Evolutionary conservation across 2,329 filamentous ascomycete species (phyloP), one percentile per base, ranked within the genome.

Genomic region (Curvularia sp.): DNA sequence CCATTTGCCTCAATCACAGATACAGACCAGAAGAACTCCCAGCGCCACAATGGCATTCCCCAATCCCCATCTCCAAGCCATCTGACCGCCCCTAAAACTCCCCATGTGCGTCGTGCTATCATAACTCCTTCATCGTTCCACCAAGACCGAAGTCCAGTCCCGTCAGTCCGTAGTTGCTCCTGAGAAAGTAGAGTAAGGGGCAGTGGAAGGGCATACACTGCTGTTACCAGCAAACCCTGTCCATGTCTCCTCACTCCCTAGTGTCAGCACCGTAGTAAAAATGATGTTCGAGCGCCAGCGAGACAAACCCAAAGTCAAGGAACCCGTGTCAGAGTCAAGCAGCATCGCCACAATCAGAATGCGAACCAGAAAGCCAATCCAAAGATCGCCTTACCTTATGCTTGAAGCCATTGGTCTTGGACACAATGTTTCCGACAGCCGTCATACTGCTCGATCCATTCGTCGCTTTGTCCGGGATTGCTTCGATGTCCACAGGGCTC

Each of bases 371-470:
- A 25, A 61, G 48, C 63, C 57, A 65, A 32, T 57, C 55, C 48
- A 57, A 49, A 36, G 66, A 67, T 47, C 39, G 47, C 52, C 61
- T 66, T 53, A 63, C 61, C 59, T 61, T 65, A 2, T 69, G 65
- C 23, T 57, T 53, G 36, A 63, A 54, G 19, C 46, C 48, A 15
- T 30, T 36, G 13, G 36, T 18, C 39, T 57, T 55, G 21, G 34
- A 18, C 15, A 21, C 46, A 18, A 49, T 43, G 28, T 51, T 42
- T 5, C 21, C 38, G 3, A 2, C 19, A 51, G 49, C 5, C 19
- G 28, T n/a, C 5, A 3, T 39, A 23, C 18, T 15, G 10, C 34
- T 32, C 23, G n/a, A 49, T 19, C 30, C 49, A 15, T 28, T 23
- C 2, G 55, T 46, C 7, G 47, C 18, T 12, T 25, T 25, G n/a